A percentile compares a stretch with the other conserved stretches of the same genome.
phyloP scores from a whole-genome alignment of 2,329 filamentous ascomycete genomes.

The Xylaria arbuscula region DNA sequence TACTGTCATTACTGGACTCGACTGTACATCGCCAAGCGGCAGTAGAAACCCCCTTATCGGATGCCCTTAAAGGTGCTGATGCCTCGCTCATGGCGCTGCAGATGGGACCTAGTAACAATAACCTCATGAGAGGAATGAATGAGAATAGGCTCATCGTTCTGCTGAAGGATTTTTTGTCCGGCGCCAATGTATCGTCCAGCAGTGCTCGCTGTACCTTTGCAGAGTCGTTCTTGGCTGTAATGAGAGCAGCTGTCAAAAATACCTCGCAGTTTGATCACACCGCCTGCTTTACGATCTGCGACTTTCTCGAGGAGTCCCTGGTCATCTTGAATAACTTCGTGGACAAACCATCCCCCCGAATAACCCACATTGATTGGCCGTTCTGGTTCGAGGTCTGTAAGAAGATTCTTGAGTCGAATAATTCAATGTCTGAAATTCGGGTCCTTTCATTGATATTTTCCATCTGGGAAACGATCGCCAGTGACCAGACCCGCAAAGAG shows the following conservation, averaged over 20 bases:
- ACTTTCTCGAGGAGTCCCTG: slow-evolving; percentile 86
- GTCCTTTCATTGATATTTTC: slow-evolving; percentile 84
- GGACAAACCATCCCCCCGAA: slow-evolving; percentile 51
- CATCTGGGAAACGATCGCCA: slow-evolving; percentile 78
- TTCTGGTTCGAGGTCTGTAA: slow-evolving; percentile 88
- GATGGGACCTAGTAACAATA: slow-evolving; percentile 67
- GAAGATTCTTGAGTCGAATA: slow-evolving; percentile 83
- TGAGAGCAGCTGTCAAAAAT: slow-evolving; percentile 78
- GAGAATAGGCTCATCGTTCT: slow-evolving; percentile 87
- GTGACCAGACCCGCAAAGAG: slow-evolving; percentile 74
- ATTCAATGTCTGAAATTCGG: slow-evolving; percentile 89
- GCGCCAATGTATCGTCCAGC: slow-evolving; percentile 53
- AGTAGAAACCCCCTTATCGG: slow-evolving; percentile 59
- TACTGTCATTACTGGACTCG: slow-evolving; percentile 81
- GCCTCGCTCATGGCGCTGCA: slow-evolving; percentile 72
- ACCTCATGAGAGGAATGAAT: slow-evolving; percentile 83
- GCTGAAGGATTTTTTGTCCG: slow-evolving; percentile 79
- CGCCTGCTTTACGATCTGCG: slow-evolving; percentile 89
- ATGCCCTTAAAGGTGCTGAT: slow-evolving; percentile 67
- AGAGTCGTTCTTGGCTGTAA: slow-evolving; percentile 76
- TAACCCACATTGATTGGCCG: slow-evolving; percentile 74
- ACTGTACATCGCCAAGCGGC: slow-evolving; percentile 82
- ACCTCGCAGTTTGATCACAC: slow-evolving; percentile 85
- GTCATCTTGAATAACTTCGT: slow-evolving; percentile 67
- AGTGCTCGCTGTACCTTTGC: slow-evolving; percentile 76